Conservation (phyloP, 129 eudicot genomes). For the Centella asiatica region DNA sequence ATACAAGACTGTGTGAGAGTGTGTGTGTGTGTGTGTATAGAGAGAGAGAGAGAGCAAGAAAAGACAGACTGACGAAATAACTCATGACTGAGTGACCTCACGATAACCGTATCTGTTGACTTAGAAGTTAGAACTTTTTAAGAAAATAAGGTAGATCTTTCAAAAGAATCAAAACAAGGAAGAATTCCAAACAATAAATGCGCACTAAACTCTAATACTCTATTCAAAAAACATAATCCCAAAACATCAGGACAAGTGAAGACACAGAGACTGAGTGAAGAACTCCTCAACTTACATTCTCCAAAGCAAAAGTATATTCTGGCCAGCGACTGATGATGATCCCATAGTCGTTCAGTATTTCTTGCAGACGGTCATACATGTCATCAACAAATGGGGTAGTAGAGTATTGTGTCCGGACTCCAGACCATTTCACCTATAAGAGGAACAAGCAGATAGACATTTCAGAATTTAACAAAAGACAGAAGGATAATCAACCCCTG, state of each 20-base stretch:
- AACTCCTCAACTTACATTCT: conserved; percentile 44
- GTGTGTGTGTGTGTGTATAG: too few relatives aligned
- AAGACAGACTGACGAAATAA: too few relatives aligned
- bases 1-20: too few relatives aligned
- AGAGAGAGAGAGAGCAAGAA: too few relatives aligned
- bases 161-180: background rate
- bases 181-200: background rate
- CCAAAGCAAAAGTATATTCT: conserved; percentile 66
- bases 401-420: conserved; percentile 66
- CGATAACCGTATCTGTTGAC: too few relatives aligned
- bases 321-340: conserved; percentile 89
- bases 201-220: background rate
- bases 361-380: conserved; percentile 71
- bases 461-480: background rate
- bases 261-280: conserved; percentile 2
- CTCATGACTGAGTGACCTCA: too few relatives aligned
- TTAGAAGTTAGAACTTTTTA: too few relatives aligned
- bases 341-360: conserved; percentile 62
- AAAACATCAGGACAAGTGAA: conserved; percentile 2
- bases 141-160: too few relatives aligned
- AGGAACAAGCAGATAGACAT: conserved; percentile 17
- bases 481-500: background rate
- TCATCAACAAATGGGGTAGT: conserved; percentile 85
- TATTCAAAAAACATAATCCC: background rate
- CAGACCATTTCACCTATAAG: conserved; percentile 68